Evolutionary conservation across 2,329 filamentous ascomycete species (phyloP), one percentile per base, ranked within the genome.

Genomic region (Neoscytalidium dimidiatum): DNA sequence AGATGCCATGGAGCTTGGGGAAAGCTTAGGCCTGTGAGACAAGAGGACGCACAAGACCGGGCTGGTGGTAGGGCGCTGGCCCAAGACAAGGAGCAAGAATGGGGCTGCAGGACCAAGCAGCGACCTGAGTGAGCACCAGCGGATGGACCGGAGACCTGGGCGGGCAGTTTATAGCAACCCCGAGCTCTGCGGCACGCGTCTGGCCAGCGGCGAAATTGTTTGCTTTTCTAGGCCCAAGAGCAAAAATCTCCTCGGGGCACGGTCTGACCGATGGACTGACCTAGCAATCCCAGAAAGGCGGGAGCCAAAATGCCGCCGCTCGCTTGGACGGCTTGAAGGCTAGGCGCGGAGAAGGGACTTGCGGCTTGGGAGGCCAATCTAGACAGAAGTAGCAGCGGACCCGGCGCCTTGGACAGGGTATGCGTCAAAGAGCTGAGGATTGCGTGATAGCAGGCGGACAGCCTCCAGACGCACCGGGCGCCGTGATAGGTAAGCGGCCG

Each of bases 1-100:
- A 70, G 67, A 73, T 70, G 63, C 53, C 63, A 65, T 60, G 62
- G 44, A 41, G 38, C 38, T 29, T 23, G 38, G 41, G 31, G 46
- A 33, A 52, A 52, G 53, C 63, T 65, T 65, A 14, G 35, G 26
- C 51, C 29, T 38, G n/a, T n/a, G 43, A 28, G 41, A 49, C 29
- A 38, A 44, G 41, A 64, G 23, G 28, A 26, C 28, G 23, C 26
- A 60, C 35, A 60, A 60, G 56, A 33, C n/a, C 41, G 56, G 43
- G 43, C 43, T 60, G 56, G 35, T 48, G 33, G 38, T 46, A 17
- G 19, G 43, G 23, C 46, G 43, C 29, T 26, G 57, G 43, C 19
- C 58, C 44, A 26, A 41, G 38, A 41, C 38, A 41, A 41, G 41
- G 35, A 62, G 31, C 46, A 49, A 62, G 58, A 44, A 51, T 62